Conservation (phyloP, 495 filamentous ascomycete species). For the Emericellopsis terricola region DNA sequence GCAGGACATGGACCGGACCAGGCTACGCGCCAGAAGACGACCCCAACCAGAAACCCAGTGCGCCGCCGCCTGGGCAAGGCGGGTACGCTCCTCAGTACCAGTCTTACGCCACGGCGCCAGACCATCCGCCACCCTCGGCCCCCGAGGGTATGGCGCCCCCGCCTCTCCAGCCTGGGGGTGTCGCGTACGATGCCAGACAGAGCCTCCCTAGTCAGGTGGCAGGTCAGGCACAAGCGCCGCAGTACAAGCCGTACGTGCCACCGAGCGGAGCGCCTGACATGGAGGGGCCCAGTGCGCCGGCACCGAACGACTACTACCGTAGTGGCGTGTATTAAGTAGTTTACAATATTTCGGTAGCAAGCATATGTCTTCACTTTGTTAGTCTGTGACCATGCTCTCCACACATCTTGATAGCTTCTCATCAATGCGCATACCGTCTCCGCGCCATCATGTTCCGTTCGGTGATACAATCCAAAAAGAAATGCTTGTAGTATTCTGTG, state of each 20-base stretch:
- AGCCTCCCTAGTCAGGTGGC: constrained; percentile 18
- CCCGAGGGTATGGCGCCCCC: constrained; percentile 20
- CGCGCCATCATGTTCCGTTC: too few species aligned
- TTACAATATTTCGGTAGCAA: too few species aligned
- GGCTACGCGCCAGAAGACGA: too few species aligned
- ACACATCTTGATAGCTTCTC: too few species aligned
- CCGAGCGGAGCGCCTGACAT: constrained; percentile 4
- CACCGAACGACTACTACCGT: constrained; percentile 2
- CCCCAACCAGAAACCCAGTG: constrained; percentile 21
- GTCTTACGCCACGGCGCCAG: constrained; percentile 25
- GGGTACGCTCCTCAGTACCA: constrained; percentile 17
- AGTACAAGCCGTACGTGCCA: constrained; percentile 23
- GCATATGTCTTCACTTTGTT: too few species aligned
- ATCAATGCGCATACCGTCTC: too few species aligned
- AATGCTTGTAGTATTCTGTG: too few species aligned
- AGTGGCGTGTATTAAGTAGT: not conserved
- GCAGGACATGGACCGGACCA: too few species aligned
- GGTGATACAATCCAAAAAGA: too few species aligned
- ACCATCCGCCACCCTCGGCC: constrained; percentile 14
- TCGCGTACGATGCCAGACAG: constrained; percentile 21
- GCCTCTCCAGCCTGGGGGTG: constrained; percentile 17
- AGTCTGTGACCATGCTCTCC: too few species aligned
- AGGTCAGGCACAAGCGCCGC: constrained; percentile 10
- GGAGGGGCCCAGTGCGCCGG: constrained; percentile 1
- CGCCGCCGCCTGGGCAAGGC: constrained; percentile 11